Evolutionary conservation across 2,329 filamentous ascomycete species (phyloP).

Genomic region (Sarocladium strictum): DNA sequence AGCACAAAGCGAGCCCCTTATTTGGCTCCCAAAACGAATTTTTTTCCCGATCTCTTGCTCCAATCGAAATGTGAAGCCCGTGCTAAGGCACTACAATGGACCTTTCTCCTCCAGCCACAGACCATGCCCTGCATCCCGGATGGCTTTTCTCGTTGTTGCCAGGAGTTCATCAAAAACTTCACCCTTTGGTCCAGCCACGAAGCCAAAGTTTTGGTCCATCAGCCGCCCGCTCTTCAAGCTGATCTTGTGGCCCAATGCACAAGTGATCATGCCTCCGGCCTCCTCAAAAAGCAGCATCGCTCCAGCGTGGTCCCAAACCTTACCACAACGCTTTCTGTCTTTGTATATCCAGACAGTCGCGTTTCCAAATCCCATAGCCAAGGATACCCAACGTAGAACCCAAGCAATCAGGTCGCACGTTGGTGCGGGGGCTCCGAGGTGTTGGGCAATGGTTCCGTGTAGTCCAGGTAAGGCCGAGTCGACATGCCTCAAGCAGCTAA

Average conservation of each 20-base stretch:
- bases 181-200: slow-evolving; percentile 44
- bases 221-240: slow-evolving; percentile 42
- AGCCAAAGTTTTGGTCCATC: slow-evolving; percentile 47
- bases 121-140: slow-evolving; percentile 35
- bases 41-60: too few species aligned
- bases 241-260: slow-evolving; percentile 46
- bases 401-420: slow-evolving; percentile 49
- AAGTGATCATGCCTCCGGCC: slow-evolving; percentile 48
- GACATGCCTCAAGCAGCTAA: slow-evolving; percentile 40
- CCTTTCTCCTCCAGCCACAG: background rate
- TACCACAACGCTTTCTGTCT: slow-evolving; percentile 38
- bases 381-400: slow-evolving; percentile 49
- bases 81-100: background rate
- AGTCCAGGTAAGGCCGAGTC: slow-evolving; percentile 43
- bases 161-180: slow-evolving; percentile 36
- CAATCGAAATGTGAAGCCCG: too few species aligned
- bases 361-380: slow-evolving; percentile 48
- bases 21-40: too few species aligned
- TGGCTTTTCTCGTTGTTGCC: slow-evolving; percentile 71
- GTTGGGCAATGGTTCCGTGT: slow-evolving; percentile 37
- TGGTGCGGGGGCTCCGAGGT: slow-evolving; percentile 33
- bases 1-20: background rate
- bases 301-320: slow-evolving; percentile 56
- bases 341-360: slow-evolving; percentile 53
- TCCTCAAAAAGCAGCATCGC: slow-evolving; percentile 55